A percentile compares a stretch with the other conserved stretches of the same genome.
phyloP scores from a whole-genome alignment of 106 monocot species.

The Phalaenopsis aphrodite region DNA sequence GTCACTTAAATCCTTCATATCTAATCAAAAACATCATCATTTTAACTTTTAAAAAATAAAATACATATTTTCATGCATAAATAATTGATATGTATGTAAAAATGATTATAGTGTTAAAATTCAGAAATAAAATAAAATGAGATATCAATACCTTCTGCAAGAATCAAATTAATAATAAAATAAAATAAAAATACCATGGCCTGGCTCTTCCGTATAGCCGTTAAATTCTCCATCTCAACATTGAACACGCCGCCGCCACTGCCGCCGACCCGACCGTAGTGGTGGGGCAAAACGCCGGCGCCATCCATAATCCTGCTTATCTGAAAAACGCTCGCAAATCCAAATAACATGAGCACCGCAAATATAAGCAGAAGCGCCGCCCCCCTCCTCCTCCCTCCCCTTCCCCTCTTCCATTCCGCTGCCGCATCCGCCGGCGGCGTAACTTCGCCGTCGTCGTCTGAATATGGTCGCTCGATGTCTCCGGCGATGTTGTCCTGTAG shows the following conservation, averaged over 20 bases:
- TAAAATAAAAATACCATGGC: neutral
- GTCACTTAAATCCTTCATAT: no score
- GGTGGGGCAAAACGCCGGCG: neutral
- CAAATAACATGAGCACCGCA: neutral
- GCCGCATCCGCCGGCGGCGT: neutral
- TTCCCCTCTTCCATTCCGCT: neutral
- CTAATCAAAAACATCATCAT: no score
- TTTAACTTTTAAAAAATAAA: no score
- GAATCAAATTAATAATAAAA: no score
- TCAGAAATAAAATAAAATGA: no score
- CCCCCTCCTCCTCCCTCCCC: neutral
- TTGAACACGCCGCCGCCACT: neutral
- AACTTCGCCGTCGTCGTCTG: neutral
- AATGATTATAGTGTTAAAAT: no score
- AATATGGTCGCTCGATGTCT: neutral
- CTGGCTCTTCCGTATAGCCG: neutral
- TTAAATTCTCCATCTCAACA: neutral
- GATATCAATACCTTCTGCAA: no score
- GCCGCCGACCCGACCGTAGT: neutral
- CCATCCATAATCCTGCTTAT: neutral
- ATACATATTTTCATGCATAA: no score
- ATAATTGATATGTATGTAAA: no score
- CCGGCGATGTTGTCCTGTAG: constrained; percentile 1
- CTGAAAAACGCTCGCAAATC: constrained; percentile 6
- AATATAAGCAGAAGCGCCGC: neutral